Percentiles rank a stretch among this genome's conserved stretches.
Conservation (phyloP, 2,329 filamentous ascomycete species). For the Penicillium sp. region DNA sequence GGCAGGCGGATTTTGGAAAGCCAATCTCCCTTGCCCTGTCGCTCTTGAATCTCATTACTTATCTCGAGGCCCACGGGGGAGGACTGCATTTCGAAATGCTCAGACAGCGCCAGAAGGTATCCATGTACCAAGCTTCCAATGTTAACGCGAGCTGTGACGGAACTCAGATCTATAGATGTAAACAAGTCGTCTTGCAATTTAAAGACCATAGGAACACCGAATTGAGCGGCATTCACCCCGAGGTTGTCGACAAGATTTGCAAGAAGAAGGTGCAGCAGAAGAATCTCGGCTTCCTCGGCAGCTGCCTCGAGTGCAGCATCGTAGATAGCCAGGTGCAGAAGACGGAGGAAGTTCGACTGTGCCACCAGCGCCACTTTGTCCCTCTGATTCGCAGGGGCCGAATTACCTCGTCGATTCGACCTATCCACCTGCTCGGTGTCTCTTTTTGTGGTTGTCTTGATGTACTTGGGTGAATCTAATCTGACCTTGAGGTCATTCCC, state of each 20-base stretch:
- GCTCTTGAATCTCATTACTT: slow-evolving; percentile 71
- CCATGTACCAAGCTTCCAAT: slow-evolving; percentile 83
- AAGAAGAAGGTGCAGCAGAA: slow-evolving; percentile 75
- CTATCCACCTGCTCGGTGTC: slow-evolving; percentile 41
- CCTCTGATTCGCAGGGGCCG: slow-evolving; percentile 59
- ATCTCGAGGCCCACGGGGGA: slow-evolving; percentile 69
- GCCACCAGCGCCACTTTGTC: slow-evolving; percentile 58
- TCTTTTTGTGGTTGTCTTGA: slow-evolving; percentile 46
- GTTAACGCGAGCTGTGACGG: slow-evolving; percentile 69
- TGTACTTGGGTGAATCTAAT: slow-evolving; percentile 54
- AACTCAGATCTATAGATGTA: slow-evolving; percentile 29
- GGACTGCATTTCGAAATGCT: slow-evolving; percentile 73
- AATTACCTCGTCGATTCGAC: slow-evolving; percentile 63
- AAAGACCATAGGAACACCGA: slow-evolving; percentile 84
- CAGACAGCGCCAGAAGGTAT: slow-evolving; percentile 78
- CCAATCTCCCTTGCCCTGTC: slow-evolving; percentile 76
- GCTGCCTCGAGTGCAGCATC: slow-evolving; percentile 77
- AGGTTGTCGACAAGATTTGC: slow-evolving; percentile 71
- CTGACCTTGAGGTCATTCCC: slow-evolving; percentile 63
- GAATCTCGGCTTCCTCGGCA: slow-evolving; percentile 70
- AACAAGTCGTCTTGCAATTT: slow-evolving; percentile 79
- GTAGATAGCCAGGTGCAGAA: slow-evolving; percentile 85
- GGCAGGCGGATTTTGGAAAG: slow-evolving; percentile 72
- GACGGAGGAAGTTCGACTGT: slow-evolving; percentile 71
- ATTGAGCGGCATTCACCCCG: slow-evolving; percentile 77